Evolutionary conservation across 2,329 filamentous ascomycete genomes (phyloP).

Genomic region (Monosporascus sp.): DNA sequence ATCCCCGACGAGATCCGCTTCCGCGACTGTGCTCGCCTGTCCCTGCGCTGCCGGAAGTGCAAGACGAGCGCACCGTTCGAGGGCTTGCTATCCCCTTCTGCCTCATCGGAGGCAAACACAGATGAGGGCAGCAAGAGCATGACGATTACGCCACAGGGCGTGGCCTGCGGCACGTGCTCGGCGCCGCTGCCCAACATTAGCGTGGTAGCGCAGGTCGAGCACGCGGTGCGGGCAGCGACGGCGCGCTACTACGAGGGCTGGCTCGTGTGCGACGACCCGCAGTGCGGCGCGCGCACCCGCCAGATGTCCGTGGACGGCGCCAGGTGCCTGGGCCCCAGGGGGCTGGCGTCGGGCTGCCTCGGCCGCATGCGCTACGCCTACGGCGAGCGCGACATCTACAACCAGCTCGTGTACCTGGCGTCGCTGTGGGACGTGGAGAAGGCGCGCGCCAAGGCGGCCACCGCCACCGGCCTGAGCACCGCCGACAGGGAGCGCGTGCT

Average conservation of each 20-base stretch:
- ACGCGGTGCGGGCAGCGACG: constrained; percentile 72
- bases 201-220: constrained; percentile 81
- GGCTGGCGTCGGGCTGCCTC: constrained; percentile 75
- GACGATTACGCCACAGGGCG: constrained; percentile 61
- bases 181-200: constrained; percentile 63
- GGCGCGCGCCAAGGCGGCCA: constrained; percentile 50
- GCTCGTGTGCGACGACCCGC: constrained; percentile 83
- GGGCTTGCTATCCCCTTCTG: constrained; percentile 58
- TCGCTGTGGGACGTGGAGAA: constrained; percentile 87
- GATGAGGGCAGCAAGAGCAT: constrained; percentile 5
- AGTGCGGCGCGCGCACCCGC: constrained; percentile 80
- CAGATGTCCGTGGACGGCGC: constrained; percentile 92
- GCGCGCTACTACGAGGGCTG: constrained; percentile 88
- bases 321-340: constrained; percentile 81
- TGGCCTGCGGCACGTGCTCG: constrained; percentile 68
- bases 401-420: constrained; percentile 85
- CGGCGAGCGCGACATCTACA: constrained; percentile 85
- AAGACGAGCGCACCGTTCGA: constrained; percentile 68
- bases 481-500: constrained; percentile 61
- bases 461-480: constrained; percentile 38
- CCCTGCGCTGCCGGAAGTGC: constrained; percentile 77
- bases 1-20: constrained; percentile 90
- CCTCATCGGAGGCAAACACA: constrained; percentile 43
- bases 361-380: constrained; percentile 88
- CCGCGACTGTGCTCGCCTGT: constrained; percentile 69